Evolutionary conservation across 2,329 filamentous ascomycete species (phyloP), one percentile per base, ranked within the genome.

Genomic region (Sclerotinia spermophila): DNA sequence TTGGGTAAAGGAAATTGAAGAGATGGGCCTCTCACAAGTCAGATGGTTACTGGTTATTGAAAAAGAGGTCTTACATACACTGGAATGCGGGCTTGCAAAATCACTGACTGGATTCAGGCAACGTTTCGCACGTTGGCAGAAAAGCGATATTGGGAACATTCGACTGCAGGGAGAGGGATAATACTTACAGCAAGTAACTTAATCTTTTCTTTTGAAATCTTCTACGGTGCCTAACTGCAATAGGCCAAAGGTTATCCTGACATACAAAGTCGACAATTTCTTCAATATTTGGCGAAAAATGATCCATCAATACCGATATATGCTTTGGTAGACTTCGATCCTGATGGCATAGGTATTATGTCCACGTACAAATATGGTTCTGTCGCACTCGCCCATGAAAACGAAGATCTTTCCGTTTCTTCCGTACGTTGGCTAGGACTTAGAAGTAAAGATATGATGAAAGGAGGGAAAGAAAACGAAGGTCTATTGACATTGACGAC

Each of bases 211-310:
- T 21, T 40, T 24, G 33, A n/a, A 11, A 17, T 15, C 7, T 61
- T 15, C 38, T 8, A 11, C 56, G 15, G 53, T 7, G 15, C 21
- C 27, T 64, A 6, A 40, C 24, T 2, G 38, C 38, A 24, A 5
- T 68, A 93, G 90, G 92, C 89, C 0, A 96, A 94, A 83, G 93
- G 93, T 2, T 96, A 93, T 76, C 92, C 93, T 0, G 93, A 96
- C 75, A 82, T 95, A 62, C 84, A 86, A 1, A 93, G 92, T 0
- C 84, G 91, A 11, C 84, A 84, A 24, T 89, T 95, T 68, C 81
- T 95, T 1, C 83, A 84, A 56, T 78, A 83, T 19, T 69, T 93
- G 1, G 83, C 86, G 51, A 78, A 75, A 0, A 79, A 79, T 13
- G 82, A 81, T 30, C 85, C 86, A 0, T 77, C 79, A 0, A 79